phyloP scores from a whole-genome alignment of 306 rosid species.

The Citrullus amarus region DNA sequence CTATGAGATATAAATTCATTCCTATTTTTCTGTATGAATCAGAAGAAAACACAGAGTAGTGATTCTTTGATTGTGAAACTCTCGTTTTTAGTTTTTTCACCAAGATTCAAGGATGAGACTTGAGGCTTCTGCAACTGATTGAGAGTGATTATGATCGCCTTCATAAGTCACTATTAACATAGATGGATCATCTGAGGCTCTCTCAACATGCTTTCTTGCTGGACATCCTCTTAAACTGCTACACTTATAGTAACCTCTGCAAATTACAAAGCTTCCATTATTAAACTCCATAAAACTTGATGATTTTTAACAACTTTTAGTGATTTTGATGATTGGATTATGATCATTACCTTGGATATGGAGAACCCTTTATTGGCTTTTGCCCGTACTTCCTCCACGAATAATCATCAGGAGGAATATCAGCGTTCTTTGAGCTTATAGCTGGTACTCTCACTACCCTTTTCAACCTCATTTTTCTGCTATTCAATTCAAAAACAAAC shows the following conservation, averaged over 20 bases:
- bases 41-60: neutral
- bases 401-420: slow-evolving; percentile 85
- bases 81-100: slow-evolving; percentile 9
- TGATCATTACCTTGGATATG: slow-evolving; percentile 55
- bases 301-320: neutral
- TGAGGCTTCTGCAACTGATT: slow-evolving; percentile 54
- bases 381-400: slow-evolving; percentile 90
- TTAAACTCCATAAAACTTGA: neutral
- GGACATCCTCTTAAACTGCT: slow-evolving; percentile 95
- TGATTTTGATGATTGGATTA: neutral
- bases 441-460: slow-evolving; percentile 75
- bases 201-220: slow-evolving; percentile 86
- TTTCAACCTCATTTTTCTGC: slow-evolving; percentile 49
- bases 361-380: slow-evolving; percentile 84
- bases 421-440: slow-evolving; percentile 67
- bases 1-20: neutral
- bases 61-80: neutral
- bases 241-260: slow-evolving; percentile 91
- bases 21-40: neutral
- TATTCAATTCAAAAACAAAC: neutral
- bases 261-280: neutral
- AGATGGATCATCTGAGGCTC: slow-evolving; percentile 78
- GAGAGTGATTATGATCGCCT: slow-evolving; percentile 82
- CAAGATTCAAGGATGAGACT: slow-evolving; percentile 77
- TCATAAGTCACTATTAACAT: slow-evolving; percentile 85